Evolutionary conservation across 208 protist genomes (phyloP).

Genomic region (Leishmania mexicana): DNA sequence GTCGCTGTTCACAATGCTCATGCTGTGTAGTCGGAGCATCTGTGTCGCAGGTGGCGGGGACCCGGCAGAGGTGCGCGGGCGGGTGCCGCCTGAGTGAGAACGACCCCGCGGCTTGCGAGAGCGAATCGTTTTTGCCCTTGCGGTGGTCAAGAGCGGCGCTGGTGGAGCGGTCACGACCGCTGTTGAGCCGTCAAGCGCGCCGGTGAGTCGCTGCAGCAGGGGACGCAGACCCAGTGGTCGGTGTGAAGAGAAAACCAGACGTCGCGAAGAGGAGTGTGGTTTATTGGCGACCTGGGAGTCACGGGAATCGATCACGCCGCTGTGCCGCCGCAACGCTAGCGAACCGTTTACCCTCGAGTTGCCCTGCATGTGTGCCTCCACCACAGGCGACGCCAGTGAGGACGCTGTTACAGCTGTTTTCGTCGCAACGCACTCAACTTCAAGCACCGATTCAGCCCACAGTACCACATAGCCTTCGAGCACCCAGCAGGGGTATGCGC

Average conservation of each 20-base stretch:
- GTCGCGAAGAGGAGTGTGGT: neutral
- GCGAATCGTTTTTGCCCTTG: neutral
- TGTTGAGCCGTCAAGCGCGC: neutral
- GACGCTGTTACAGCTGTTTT: neutral
- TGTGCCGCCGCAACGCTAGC: neutral
- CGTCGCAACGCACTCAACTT: conserved; percentile 9
- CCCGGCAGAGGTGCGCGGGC: neutral
- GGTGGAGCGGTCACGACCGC: neutral
- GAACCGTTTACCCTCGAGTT: neutral
- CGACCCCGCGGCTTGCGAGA: neutral
- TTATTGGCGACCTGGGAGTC: neutral
- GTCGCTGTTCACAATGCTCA: conserved; percentile 57
- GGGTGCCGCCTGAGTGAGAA: neutral
- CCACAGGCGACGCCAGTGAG: neutral
- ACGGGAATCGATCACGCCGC: neutral
- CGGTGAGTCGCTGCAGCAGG: conserved; percentile 3
- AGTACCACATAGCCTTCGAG: conserved; percentile 51
- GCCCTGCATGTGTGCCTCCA: neutral
- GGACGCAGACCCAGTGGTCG: conserved; percentile 6
- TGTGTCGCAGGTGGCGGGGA: neutral
- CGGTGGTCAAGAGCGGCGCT: too few species aligned
- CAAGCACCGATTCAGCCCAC: conserved; percentile 60
- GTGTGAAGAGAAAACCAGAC: neutral
- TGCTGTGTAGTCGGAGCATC: conserved; percentile 34
- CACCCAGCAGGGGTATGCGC: conserved; percentile 34